These are phyloP conservation scores for Boletales sp. DNA, from an alignment of 768 basidiomycete species.

Conservation along the genomic window DNA sequence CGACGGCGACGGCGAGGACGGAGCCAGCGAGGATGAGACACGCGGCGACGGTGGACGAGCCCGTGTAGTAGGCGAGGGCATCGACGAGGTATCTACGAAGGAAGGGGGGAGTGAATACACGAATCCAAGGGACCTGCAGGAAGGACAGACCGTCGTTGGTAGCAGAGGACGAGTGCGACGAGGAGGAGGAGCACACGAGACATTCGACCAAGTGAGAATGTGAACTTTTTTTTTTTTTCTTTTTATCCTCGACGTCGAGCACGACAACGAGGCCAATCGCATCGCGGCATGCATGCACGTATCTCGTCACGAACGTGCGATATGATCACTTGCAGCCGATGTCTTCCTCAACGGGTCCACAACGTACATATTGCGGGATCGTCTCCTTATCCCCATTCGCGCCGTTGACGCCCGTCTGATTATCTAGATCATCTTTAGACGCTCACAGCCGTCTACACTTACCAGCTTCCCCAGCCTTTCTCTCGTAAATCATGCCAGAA, in stretches of 20 bases:
- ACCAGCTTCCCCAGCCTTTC: too few relatives aligned
- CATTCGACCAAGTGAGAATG: too few relatives aligned
- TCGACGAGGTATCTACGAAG: slow-evolving; percentile 11
- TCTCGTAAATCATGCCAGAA: slow-evolving; percentile 1
- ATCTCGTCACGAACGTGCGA: not conserved
- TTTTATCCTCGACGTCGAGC: too few relatives aligned
- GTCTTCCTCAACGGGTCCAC: too few relatives aligned
- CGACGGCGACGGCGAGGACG: slow-evolving; percentile 16
- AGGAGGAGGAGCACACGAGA: slow-evolving; percentile 14
- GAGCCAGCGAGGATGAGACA: slow-evolving; percentile 27
- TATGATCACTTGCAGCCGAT: too few relatives aligned
- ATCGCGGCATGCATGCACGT: not conserved
- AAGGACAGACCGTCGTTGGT: slow-evolving; percentile 16
- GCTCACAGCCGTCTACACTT: too few relatives aligned
- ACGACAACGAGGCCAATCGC: not conserved
- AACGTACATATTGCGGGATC: too few relatives aligned
- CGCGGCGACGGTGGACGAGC: slow-evolving; percentile 26
- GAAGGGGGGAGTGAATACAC: not conserved
- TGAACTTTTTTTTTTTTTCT: too few relatives aligned
- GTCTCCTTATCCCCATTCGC: too few relatives aligned
- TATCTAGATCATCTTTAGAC: too few relatives aligned
- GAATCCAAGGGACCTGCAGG: too few relatives aligned
- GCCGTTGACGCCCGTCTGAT: too few relatives aligned
- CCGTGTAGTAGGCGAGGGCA: slow-evolving; percentile 25
- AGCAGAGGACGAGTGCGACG: slow-evolving; percentile 14